These are phyloP conservation scores for Flaveria brownii DNA, from an alignment of 129 eudicot genomes.

Conservation along the genomic window DNA sequence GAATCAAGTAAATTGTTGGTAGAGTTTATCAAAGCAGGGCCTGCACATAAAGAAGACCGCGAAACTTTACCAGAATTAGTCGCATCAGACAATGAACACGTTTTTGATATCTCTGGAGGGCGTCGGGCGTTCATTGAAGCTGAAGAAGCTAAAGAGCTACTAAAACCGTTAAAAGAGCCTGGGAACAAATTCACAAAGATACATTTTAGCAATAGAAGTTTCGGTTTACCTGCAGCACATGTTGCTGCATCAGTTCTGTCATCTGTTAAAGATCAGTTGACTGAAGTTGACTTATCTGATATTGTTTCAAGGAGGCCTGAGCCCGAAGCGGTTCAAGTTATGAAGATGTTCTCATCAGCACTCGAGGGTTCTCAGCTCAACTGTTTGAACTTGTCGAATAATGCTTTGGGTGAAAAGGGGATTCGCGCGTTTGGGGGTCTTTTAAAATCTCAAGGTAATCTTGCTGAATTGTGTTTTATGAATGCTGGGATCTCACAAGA, in stretches of 20 bases:
- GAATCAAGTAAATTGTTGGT: slow-evolving; percentile 79
- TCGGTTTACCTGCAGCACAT: slow-evolving; percentile 71
- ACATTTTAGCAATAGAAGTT: slow-evolving; percentile 90
- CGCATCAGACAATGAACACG: neutral
- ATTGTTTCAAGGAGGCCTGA: slow-evolving; percentile 82
- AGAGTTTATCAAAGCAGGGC: slow-evolving; percentile 61
- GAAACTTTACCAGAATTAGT: slow-evolving; percentile 30
- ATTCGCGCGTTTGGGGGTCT: slow-evolving; percentile 77
- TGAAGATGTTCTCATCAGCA: slow-evolving; percentile 70
- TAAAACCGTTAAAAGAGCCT: slow-evolving; percentile 61
- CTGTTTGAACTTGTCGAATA: slow-evolving; percentile 67
- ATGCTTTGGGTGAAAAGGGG: slow-evolving; percentile 80
- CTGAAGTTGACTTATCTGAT: slow-evolving; percentile 77
- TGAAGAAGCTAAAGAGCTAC: slow-evolving; percentile 64
- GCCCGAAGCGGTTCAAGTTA: slow-evolving; percentile 75
- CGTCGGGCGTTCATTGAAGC: slow-evolving; percentile 76
- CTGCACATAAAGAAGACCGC: slow-evolving; percentile 34
- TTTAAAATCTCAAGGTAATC: slow-evolving; percentile 54
- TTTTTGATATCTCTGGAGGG: slow-evolving; percentile 82
- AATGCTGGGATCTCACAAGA: slow-evolving; percentile 81
- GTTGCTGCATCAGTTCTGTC: slow-evolving; percentile 65
- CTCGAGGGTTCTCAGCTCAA: slow-evolving; percentile 61
- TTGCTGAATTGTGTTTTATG: slow-evolving; percentile 70
- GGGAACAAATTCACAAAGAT: slow-evolving; percentile 62
- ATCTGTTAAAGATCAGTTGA: slow-evolving; percentile 58